Base-by-base conservation (phyloP, 306 rosid genomes). In the Rosa lucieae region DNA sequence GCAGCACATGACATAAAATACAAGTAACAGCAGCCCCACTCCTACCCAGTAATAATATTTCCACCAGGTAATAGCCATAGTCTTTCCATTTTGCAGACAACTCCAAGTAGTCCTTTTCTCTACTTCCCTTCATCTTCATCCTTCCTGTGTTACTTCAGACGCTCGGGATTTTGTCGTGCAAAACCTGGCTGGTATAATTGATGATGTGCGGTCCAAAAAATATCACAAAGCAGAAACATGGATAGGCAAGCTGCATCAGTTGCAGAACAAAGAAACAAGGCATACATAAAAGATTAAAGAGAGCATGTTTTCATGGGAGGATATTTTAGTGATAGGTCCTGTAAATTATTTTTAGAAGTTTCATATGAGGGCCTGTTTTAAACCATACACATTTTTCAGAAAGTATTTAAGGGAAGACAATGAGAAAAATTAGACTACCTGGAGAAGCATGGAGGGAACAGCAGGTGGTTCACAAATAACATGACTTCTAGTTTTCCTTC, bases 391-490 rank as follows among this genome's bases (percentile, higher is more conserved):
- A 40, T 56, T n/a, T 21, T 39, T 55, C 40, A 44, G 14, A 61
- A 75, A 59, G 35, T 44, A 37, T 62, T 14, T 3, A 69, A 21
- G 37, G 32, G 42, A 70, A 63, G 70, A 43, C 42, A 40, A 35
- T 13, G 5, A 42, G 78, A 56, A 58, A 35, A n/a, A 21, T 70
- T n/a, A 44, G 59, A 15, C 21, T 85, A 95, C 99, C 99, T 95
- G 99, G 66, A 93, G 99, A 86, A 95, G 99, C 99, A 92, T 85
- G 42, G 99, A 95, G 56, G 94, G 97, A 80, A 84, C 92, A 63
- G 87, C 88, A 53, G 84, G 85, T 23, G 89, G 89, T 86, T 95
- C 97, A 78, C 88, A 48, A 69, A 85, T 81, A 43, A 91, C 88
- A 83, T 94, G 97, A 82, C 97, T 91, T 86, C 97, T 89, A 12